Evolutionary conservation across 2,329 filamentous ascomycete genomes (phyloP).

Genomic region (Neofusicoccum umdonicola): DNA sequence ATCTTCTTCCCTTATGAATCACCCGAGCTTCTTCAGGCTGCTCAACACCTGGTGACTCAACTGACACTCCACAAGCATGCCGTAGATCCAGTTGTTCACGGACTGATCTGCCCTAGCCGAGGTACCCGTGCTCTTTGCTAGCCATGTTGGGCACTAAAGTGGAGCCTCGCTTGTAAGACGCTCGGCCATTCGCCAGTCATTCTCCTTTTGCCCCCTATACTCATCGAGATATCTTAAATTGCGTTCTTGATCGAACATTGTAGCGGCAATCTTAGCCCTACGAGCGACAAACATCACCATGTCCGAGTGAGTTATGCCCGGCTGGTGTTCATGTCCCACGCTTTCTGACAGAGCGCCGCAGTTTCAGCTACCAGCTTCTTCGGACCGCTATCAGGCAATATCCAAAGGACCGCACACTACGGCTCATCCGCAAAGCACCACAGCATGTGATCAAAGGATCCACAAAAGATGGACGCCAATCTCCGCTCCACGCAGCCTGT

Average conservation of each 20-base stretch:
- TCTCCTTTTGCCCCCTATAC: slow-evolving; percentile 1
- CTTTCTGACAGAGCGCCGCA: neutral
- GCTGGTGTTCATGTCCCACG: neutral
- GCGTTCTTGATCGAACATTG: neutral
- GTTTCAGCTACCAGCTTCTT: slow-evolving; percentile 6
- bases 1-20: too few relatives aligned
- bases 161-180: neutral
- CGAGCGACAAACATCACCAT: neutral
- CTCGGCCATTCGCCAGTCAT: neutral
- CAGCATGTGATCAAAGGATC: neutral
- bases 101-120: neutral
- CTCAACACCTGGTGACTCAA: too few relatives aligned
- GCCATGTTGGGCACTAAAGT: neutral
- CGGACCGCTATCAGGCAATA: slow-evolving; percentile 2
- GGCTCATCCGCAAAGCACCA: slow-evolving; percentile 2
- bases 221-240: neutral
- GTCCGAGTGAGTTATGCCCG: neutral
- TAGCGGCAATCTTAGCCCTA: neutral
- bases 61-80: too few relatives aligned
- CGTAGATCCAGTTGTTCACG: neutral
- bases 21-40: too few relatives aligned
- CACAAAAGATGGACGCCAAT: neutral
- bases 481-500: neutral
- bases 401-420: neutral
- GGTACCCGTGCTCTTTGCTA: neutral